These are phyloP conservation scores for Aspergillus floridensis DNA, from an alignment of 2,329 filamentous ascomycete genomes.

Conservation along the genomic window DNA sequence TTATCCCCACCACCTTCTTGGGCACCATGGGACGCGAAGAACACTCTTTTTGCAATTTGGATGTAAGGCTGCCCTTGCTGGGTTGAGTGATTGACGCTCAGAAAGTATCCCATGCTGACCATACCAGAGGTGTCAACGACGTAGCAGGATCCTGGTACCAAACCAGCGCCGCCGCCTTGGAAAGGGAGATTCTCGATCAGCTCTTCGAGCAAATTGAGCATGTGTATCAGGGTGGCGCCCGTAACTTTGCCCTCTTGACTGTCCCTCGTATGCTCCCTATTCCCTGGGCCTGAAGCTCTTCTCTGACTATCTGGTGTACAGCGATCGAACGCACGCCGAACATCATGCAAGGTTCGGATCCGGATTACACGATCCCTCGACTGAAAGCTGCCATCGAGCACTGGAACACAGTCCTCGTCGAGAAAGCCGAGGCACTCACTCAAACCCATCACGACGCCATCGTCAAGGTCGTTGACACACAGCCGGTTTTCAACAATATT, in stretches of 20 bases:
- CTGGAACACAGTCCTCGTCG: slow-evolving; percentile 5
- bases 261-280: slow-evolving; percentile 8
- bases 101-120: no score
- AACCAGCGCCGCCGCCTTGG: background rate
- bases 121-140: slow-evolving; percentile 13
- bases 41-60: slow-evolving; percentile 11
- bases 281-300: background rate
- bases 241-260: slow-evolving; percentile 8
- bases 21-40: slow-evolving; percentile 3
- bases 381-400: slow-evolving; percentile 3
- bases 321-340: slow-evolving; percentile 9
- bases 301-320: background rate
- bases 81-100: no score
- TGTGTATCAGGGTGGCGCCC: slow-evolving; percentile 6
- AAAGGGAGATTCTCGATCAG: slow-evolving; percentile 5
- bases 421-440: background rate
- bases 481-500: slow-evolving; percentile 7
- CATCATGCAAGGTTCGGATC: slow-evolving; percentile 1
- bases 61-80: background rate
- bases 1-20: background rate
- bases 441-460: background rate
- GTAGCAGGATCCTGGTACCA: slow-evolving; percentile 9
- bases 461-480: slow-evolving; percentile 9
- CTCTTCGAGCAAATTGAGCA: slow-evolving; percentile 11
- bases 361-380: slow-evolving; percentile 3